A percentile compares a stretch with the other conserved stretches of the same genome.
These are phyloP conservation scores for Bipolaris gigantea DNA, from an alignment of 2,329 filamentous ascomycete genomes.

Conservation along the genomic window DNA sequence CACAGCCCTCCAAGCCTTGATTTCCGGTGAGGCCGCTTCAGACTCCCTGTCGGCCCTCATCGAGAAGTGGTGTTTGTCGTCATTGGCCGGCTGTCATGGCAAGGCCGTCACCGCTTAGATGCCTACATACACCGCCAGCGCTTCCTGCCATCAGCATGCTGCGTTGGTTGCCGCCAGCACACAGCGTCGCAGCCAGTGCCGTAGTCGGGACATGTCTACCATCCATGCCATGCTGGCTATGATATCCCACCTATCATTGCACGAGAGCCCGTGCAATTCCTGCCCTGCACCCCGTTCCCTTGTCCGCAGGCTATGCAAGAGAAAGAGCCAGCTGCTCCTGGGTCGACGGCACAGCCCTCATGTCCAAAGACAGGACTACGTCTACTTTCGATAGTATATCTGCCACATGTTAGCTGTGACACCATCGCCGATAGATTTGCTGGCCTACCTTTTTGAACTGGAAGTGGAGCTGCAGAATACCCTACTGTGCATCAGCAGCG, in stretches of 20 bases:
- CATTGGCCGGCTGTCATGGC: constrained; percentile 15
- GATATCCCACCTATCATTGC: constrained; percentile 4
- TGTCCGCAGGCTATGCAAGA: background rate
- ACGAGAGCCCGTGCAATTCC: constrained; percentile 3
- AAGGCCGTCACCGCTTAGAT: constrained; percentile 21
- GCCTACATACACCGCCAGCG: constrained; percentile 20
- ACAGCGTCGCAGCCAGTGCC: constrained; percentile 7
- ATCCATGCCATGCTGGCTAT: background rate
- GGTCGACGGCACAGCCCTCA: constrained; percentile 1
- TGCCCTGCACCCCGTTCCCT: constrained; percentile 4
- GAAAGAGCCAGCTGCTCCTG: background rate
- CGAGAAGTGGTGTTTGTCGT: background rate
- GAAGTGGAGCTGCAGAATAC: constrained; percentile 94
- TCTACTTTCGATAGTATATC: constrained; percentile 54
- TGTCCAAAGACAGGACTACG: background rate
- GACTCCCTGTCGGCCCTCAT: constrained; percentile 12
- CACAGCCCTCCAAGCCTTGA: constrained; percentile 23
- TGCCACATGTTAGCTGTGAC: constrained; percentile 32
- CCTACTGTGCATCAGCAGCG: constrained; percentile 57
- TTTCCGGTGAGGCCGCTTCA: constrained; percentile 31
- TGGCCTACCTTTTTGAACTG: constrained; percentile 89
- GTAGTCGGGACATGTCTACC: background rate
- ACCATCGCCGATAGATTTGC: background rate
- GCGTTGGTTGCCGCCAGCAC: constrained; percentile 15
- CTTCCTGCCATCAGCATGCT: background rate